phyloP scores from a whole-genome alignment of 2,329 filamentous ascomycete genomes.

The Fusarium tjaetaba region DNA sequence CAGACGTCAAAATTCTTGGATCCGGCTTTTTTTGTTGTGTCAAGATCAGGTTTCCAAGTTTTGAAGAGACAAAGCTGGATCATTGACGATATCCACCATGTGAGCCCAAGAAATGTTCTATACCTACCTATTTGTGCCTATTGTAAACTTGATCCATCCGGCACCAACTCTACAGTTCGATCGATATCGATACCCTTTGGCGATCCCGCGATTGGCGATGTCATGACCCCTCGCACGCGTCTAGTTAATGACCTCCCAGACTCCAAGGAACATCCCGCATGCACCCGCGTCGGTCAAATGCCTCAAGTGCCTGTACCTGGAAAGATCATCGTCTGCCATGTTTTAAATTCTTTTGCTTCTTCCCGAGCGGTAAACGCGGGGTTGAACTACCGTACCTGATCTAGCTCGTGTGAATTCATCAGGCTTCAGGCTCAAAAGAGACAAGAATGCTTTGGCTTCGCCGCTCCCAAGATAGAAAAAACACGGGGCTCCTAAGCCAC shows the following conservation, averaged over 20 bases:
- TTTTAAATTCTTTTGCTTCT: constrained; percentile 8
- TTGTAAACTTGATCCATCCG: constrained; percentile 11
- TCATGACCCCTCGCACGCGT: constrained; percentile 23
- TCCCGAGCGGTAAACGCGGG: constrained; percentile 43
- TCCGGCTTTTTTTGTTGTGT: constrained; percentile 6
- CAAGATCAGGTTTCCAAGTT: constrained; percentile 29
- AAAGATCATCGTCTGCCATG: constrained; percentile 29
- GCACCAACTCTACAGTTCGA: constrained; percentile 20
- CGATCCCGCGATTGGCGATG: constrained; percentile 42
- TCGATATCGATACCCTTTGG: constrained; percentile 28
- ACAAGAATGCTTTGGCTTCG: constrained; percentile 16
- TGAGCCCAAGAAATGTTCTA: constrained; percentile 7
- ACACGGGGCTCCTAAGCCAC: constrained; percentile 28
- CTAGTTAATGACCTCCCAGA: constrained; percentile 9
- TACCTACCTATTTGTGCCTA: not conserved
- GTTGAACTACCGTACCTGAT: constrained; percentile 25
- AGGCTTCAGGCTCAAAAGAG: not conserved
- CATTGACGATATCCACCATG: constrained; percentile 34
- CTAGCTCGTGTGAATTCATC: not conserved
- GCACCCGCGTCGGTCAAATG: constrained; percentile 33
- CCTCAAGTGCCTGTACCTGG: constrained; percentile 32
- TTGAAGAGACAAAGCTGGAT: not conserved
- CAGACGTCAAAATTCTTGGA: constrained; percentile 27
- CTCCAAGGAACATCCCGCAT: constrained; percentile 38
- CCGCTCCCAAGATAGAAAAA: constrained; percentile 36